phyloP scores from a whole-genome alignment of 2,329 filamentous ascomycete species.

The Trichoderma sp. region DNA sequence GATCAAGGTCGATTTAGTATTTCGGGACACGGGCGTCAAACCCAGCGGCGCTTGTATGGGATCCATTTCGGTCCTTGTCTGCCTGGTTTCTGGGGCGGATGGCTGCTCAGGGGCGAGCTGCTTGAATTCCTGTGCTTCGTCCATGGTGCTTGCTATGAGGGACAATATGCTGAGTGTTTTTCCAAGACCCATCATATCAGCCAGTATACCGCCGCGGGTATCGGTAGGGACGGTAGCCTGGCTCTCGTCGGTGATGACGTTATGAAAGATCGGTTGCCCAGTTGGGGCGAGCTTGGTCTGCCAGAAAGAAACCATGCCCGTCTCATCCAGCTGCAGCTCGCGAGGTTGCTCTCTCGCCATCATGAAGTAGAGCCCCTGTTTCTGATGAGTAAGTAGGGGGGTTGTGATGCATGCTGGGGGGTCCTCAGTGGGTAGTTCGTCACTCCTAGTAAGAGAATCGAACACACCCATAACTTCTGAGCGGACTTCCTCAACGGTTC shows the following conservation, averaged over 20 bases:
- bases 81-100: conserved; percentile 41
- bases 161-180: conserved; percentile 85
- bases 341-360: conserved; percentile 68
- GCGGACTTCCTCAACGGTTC: conserved; percentile 82
- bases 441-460: conserved; percentile 73
- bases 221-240: conserved; percentile 60
- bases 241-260: conserved; percentile 78
- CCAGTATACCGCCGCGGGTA: conserved; percentile 70
- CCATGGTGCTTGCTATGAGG: conserved; percentile 65
- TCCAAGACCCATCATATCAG: conserved; percentile 87
- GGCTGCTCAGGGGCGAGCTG: conserved; percentile 51
- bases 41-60: conserved; percentile 42
- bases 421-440: conserved; percentile 73
- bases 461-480: conserved; percentile 85
- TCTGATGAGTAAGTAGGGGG: conserved; percentile 78
- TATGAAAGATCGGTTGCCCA: conserved; percentile 65
- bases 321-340: conserved; percentile 56
- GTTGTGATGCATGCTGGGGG: conserved; percentile 62
- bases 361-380: conserved; percentile 88
- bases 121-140: conserved; percentile 63
- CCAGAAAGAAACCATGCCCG: conserved; percentile 74
- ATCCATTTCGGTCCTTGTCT: conserved; percentile 32
- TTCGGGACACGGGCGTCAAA: conserved; percentile 56
- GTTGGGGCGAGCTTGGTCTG: conserved; percentile 53
- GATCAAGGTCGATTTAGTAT: conserved; percentile 77